Conservation (phyloP, 2,329 filamentous ascomycete genomes). For the Trichoderma sp. region DNA sequence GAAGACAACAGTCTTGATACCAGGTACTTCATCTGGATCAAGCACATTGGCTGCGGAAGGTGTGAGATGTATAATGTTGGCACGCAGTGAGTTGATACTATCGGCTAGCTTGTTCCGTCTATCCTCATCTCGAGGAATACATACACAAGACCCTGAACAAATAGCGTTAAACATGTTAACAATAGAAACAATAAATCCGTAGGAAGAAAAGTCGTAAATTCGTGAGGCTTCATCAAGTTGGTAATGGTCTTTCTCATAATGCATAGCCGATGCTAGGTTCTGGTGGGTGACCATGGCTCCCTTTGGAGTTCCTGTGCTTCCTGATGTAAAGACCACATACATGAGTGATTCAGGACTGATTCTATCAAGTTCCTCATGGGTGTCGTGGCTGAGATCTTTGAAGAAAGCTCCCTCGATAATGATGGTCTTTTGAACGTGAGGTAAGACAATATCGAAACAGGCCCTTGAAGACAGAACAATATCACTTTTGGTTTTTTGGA, state of each 20-base stretch:
- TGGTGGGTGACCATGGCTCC: not conserved
- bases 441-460: too few species aligned
- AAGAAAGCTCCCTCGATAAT: not conserved
- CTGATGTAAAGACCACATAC: not conserved
- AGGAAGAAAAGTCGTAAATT: not conserved
- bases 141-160: not conserved
- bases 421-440: not conserved
- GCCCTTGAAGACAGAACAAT: too few species aligned
- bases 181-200: not conserved
- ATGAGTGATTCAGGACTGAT: not conserved
- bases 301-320: not conserved
- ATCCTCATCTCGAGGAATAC: not conserved
- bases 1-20: not conserved
- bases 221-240: not conserved
- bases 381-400: not conserved
- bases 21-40: not conserved
- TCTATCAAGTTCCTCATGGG: not conserved
- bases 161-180: not conserved
- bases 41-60: not conserved
- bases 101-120: not conserved
- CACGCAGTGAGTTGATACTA: not conserved
- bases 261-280: not conserved
- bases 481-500: too few species aligned
- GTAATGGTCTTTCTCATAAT: not conserved
- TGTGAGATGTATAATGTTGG: not conserved